Evolutionary conservation across 495 filamentous ascomycete genomes (phyloP).

Genomic region (Aspergillus haitiensis): DNA sequence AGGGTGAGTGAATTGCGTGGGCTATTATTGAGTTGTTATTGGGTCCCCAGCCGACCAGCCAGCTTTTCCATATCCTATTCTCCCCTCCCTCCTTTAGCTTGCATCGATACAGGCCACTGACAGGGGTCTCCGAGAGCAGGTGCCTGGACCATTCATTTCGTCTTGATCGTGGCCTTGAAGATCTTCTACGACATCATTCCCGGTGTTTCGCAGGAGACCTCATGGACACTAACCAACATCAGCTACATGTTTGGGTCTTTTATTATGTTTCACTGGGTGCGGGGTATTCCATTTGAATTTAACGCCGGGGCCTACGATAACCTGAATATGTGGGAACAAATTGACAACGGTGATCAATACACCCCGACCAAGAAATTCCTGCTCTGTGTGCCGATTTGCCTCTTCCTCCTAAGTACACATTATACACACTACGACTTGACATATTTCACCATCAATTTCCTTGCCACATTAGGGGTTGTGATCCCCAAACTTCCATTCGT

Average conservation of each 20-base stretch:
- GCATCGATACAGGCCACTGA: neutral
- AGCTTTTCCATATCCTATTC: neutral
- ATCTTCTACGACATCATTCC: constrained; percentile 95
- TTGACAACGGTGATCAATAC: constrained; percentile 98
- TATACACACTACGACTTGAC: constrained; percentile 97
- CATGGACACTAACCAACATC: constrained; percentile 98
- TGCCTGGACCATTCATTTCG: constrained; percentile 95
- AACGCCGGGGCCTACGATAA: constrained; percentile 99
- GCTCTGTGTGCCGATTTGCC: constrained; percentile 85
- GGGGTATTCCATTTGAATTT: constrained; percentile 97
- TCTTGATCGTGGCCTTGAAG: constrained; percentile 85
- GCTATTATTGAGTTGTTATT: constrained; percentile 10
- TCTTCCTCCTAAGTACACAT: constrained; percentile 96
- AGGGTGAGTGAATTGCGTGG: constrained; percentile 63
- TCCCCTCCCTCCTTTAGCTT: neutral
- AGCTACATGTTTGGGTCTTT: constrained; percentile 98
- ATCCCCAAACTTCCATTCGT: constrained; percentile 95
- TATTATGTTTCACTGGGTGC: constrained; percentile 99
- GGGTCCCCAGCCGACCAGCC: neutral
- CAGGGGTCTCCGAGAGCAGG: constrained; percentile 43
- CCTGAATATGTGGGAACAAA: constrained; percentile 99
- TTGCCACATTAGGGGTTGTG: constrained; percentile 86
- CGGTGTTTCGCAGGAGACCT: constrained; percentile 92
- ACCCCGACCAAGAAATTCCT: constrained; percentile 98
- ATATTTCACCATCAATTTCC: constrained; percentile 95